These are phyloP conservation scores for Entophlyctis luteolus DNA, from an alignment of 192 early-diverging fungal genomes.

Conservation along the genomic window DNA sequence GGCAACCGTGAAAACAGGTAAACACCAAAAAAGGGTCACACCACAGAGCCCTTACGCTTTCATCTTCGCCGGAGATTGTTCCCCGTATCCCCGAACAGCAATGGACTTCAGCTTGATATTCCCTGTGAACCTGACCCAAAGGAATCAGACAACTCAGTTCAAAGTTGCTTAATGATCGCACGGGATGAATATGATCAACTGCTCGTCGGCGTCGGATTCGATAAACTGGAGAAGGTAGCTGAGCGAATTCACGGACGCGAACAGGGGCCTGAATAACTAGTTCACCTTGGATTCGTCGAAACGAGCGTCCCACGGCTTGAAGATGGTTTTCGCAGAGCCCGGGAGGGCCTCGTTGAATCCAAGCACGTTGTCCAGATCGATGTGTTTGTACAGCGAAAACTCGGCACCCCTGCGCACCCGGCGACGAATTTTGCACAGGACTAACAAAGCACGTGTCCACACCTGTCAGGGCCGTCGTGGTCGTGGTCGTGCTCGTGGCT, in stretches of 20 bases:
- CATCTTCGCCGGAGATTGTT: conserved; percentile 61
- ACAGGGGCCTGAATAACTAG: too few species aligned
- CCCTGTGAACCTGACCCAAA: conserved; percentile 69
- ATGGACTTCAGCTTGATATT: conserved; percentile 89
- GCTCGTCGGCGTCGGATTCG: conserved; percentile 83
- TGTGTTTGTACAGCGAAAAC: conserved; percentile 64
- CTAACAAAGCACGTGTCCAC: not conserved
- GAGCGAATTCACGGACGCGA: not conserved
- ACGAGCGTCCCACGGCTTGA: conserved; percentile 83
- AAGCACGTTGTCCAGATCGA: conserved; percentile 72
- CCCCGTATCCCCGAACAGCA: conserved; percentile 65
- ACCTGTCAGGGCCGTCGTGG: conserved; percentile 47
- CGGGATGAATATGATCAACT: conserved; percentile 86
- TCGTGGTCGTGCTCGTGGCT: conserved; percentile 68
- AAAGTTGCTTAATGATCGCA: conserved; percentile 39
- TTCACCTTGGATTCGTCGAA: conserved; percentile 66
- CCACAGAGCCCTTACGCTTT: conserved; percentile 61
- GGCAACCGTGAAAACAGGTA: not conserved
- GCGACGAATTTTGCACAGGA: not conserved
- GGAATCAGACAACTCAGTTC: not conserved
- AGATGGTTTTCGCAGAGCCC: conserved; percentile 63
- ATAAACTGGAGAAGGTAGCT: conserved; percentile 49
- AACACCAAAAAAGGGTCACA: not conserved
- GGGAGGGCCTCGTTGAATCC: conserved; percentile 76
- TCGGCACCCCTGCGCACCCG: conserved; percentile 36